Percentiles rank a stretch among this genome's conserved stretches.
These are phyloP conservation scores for Chrysoporthe deuterocubensis DNA, from an alignment of 2,329 filamentous ascomycete genomes.

Conservation along the genomic window DNA sequence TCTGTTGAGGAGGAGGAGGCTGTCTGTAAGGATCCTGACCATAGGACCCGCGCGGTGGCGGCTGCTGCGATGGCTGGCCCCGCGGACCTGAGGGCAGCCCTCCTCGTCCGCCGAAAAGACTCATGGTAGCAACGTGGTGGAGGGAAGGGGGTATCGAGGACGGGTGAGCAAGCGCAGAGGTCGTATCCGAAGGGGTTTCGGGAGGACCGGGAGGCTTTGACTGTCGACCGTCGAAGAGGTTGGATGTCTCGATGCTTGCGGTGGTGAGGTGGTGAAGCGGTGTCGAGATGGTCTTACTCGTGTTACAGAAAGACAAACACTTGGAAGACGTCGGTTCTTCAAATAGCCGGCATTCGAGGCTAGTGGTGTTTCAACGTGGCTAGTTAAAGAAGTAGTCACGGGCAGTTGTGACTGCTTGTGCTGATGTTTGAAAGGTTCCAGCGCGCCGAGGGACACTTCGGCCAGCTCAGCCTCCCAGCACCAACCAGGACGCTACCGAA, in stretches of 20 bases:
- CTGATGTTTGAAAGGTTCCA: conserved; percentile 8
- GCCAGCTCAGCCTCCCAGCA: conserved; percentile 12
- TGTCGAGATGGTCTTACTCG: neutral
- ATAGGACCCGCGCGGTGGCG: conserved; percentile 17
- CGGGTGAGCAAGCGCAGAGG: neutral
- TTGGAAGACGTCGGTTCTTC: neutral
- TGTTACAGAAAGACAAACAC: neutral
- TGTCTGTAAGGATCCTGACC: conserved; percentile 22
- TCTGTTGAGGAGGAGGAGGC: conserved; percentile 17
- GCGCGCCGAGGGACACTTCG: conserved; percentile 4
- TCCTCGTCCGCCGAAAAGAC: conserved; percentile 16
- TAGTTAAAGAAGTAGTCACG: neutral
- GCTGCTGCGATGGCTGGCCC: conserved; percentile 16
- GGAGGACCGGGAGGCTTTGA: neutral
- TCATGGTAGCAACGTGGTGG: conserved; percentile 1
- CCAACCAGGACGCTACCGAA: neutral
- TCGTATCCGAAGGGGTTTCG: neutral
- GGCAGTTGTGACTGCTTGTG: conserved; percentile 2
- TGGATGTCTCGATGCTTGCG: neutral
- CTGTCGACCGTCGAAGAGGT: neutral
- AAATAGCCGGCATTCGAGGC: conserved; percentile 10
- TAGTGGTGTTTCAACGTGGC: conserved; percentile 7
- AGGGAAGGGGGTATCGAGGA: neutral
- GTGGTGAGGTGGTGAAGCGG: neutral
- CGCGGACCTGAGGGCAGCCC: conserved; percentile 16